phyloP scores from a whole-genome alignment of 768 basidiomycete species.

The Boletus huronensis region DNA sequence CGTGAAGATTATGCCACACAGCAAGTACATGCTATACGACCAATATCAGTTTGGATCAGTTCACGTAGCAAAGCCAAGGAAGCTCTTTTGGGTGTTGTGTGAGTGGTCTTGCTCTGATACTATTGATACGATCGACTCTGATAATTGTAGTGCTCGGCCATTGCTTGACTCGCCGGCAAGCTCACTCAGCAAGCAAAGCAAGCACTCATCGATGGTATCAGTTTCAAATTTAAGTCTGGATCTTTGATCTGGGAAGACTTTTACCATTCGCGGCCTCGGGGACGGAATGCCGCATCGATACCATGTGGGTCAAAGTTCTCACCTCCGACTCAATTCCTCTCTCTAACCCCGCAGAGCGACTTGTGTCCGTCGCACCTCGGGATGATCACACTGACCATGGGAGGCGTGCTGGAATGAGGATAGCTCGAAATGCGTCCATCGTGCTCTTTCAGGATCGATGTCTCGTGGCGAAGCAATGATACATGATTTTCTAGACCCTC shows the following conservation, averaged over 20 bases:
- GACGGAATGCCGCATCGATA: background rate
- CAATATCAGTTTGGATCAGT: background rate
- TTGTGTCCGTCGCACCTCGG: background rate
- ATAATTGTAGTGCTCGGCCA: background rate
- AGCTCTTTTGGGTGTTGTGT: background rate
- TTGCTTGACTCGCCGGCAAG: background rate
- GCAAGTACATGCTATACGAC: background rate
- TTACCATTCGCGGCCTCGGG: background rate
- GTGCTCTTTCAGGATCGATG: conserved; percentile 3
- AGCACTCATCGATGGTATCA: conserved; percentile 4
- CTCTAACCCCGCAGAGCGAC: conserved; percentile 9
- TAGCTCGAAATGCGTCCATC: background rate
- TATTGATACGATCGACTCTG: background rate
- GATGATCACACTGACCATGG: conserved; percentile 14
- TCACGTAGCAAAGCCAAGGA: background rate
- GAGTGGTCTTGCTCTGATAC: background rate
- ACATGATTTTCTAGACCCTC: background rate
- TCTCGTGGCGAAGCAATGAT: conserved; percentile 3
- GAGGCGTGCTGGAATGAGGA: conserved; percentile 2
- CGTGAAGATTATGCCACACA: background rate
- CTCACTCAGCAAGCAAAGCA: conserved; percentile 2
- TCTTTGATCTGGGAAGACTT: background rate
- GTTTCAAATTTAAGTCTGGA: conserved; percentile 8
- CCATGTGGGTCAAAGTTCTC: background rate
- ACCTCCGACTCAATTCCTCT: conserved; percentile 1